These are phyloP conservation scores for Casuarina equisetifolia DNA, from an alignment of 306 rosid genomes.

Conservation along the genomic window DNA sequence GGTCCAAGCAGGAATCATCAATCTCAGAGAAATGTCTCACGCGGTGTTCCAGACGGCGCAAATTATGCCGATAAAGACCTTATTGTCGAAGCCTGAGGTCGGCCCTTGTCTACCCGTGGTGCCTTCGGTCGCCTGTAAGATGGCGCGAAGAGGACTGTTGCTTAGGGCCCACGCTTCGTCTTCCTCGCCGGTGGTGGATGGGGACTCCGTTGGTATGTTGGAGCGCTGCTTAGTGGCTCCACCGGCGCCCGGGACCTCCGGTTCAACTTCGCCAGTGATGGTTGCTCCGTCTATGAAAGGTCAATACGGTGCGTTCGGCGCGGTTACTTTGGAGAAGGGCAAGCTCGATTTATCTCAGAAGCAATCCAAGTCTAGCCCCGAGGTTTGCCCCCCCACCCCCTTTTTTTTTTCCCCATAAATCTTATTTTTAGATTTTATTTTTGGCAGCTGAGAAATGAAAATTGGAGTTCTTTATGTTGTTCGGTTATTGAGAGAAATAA, in stretches of 20 bases:
- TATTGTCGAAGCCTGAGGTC: conserved; percentile 33
- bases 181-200: conserved; percentile 38
- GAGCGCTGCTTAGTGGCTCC: conserved; percentile 64
- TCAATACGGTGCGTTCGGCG: conserved; percentile 63
- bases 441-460: background rate
- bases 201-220: conserved; percentile 34
- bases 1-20: background rate
- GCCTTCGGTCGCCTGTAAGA: conserved; percentile 11
- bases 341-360: conserved; percentile 76
- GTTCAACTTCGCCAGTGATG: conserved; percentile 8
- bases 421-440: background rate
- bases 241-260: conserved; percentile 23
- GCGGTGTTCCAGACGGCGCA: conserved; percentile 70
- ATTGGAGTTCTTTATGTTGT: background rate
- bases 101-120: conserved; percentile 16
- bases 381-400: conserved; percentile 60
- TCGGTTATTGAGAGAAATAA: background rate
- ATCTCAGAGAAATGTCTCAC: conserved; percentile 41
- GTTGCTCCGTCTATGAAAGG: conserved; percentile 69
- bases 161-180: conserved; percentile 47
- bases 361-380: conserved; percentile 69
- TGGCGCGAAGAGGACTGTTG: conserved; percentile 19
- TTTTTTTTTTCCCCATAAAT: no score
- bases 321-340: conserved; percentile 86
- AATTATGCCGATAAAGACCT: conserved; percentile 53